Base-by-base conservation (phyloP, 148 eudicot genomes). In the Vaccinium corymbosum region DNA sequence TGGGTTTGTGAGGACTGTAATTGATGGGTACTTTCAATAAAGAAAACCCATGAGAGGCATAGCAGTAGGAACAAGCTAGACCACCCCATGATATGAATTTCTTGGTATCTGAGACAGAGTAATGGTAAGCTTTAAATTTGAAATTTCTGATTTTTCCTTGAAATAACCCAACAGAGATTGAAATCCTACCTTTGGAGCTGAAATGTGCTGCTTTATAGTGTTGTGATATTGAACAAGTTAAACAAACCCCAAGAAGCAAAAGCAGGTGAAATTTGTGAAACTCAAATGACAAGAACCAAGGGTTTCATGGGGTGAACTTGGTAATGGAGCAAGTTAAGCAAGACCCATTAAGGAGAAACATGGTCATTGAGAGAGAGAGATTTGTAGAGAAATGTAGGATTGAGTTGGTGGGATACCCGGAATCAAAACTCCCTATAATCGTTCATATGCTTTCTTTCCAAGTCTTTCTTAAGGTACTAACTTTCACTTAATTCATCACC, bases 1-100 rank as follows among this genome's bases (percentile, higher is more conserved):
- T 90, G 89, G 68, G 86, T 76, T 87, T 92, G 97, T 74, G 94
- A 92, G 73, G 93, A 79, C 82, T 89, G 94, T 29, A 92, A 81
- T 66, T 91, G 92, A 78, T 80, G 85, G 27, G 64, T 78, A 66
- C 90, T 81, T 85, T 80, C 10, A 80, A 83, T 76, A 83, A 79
- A 88, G 64, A 86, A 89, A 72, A 85, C 74, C 89, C 87, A 90
- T 59, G 85, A 77, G 9, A 91, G 77, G 57, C 80, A 82, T 61
- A 91, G 3, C 16, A 89, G 42, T 32, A 92, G 76, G 66, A 84
- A 82, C 82, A 88, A 86, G 59, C 89, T 87, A 73, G 51, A 61
- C 75, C 81, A 84, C 84, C 68, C 86, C 89, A 87, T 84, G 64
- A 61, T 27, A 68, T 27, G 73, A 68, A 27, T 27, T 68, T 68